Conservation (phyloP, 768 basidiomycete genomes). For the Roridomyces roridus region DNA sequence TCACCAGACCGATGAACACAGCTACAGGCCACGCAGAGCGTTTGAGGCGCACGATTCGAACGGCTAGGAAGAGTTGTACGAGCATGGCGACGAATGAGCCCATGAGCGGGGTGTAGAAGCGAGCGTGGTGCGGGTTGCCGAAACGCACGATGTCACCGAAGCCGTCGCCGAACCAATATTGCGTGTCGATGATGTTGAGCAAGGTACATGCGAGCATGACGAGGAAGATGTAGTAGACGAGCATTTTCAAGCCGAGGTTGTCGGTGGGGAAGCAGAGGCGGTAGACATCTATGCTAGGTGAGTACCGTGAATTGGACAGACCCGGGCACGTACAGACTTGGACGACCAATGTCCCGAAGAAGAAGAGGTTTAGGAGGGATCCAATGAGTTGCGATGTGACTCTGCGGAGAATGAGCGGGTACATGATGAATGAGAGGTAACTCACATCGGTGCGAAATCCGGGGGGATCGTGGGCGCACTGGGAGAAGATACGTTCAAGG, state of each 20-base stretch:
- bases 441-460: not conserved
- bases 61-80: conserved; percentile 12
- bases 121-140: conserved; percentile 6
- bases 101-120: conserved; percentile 5
- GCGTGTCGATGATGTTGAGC: conserved; percentile 6
- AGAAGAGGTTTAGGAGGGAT: conserved; percentile 18
- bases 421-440: too few species aligned
- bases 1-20: not conserved
- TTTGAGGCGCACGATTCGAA: not conserved
- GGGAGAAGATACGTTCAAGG: too few species aligned
- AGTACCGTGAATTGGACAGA: not conserved
- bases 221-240: conserved; percentile 20
- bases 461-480: too few species aligned
- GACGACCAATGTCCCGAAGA: conserved; percentile 9
- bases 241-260: not conserved
- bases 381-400: conserved; percentile 12
- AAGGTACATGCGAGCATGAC: not conserved
- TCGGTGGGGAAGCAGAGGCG: conserved; percentile 17
- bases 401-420: not conserved
- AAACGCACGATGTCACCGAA: conserved; percentile 14
- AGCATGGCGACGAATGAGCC: conserved; percentile 14
- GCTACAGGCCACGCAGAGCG: conserved; percentile 1
- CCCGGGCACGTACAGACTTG: conserved; percentile 9
- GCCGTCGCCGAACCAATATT: conserved; percentile 15
- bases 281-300: conserved; percentile 11